phyloP scores from a whole-genome alignment of 495 filamentous ascomycete species.

The Lophiotrema nucula region DNA sequence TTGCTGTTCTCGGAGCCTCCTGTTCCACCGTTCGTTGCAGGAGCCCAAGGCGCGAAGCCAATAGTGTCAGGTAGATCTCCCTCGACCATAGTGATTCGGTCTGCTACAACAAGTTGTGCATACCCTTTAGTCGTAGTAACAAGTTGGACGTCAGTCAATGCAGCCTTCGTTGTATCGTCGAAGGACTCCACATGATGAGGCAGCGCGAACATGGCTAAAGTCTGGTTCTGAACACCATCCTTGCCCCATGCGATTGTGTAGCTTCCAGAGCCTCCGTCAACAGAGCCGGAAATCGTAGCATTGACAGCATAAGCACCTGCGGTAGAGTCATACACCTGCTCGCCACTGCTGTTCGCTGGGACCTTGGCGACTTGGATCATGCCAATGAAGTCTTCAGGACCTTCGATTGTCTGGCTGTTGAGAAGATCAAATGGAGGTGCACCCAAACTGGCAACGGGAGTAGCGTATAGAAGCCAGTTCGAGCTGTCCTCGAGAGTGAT shows the following conservation, averaged over 20 bases:
- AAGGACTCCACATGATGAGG: slow-evolving; percentile 84
- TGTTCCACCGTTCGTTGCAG: slow-evolving; percentile 32
- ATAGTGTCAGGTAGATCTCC: slow-evolving; percentile 67
- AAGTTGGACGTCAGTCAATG: slow-evolving; percentile 60
- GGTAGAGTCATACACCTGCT: slow-evolving; percentile 71
- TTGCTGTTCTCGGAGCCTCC: slow-evolving; percentile 47
- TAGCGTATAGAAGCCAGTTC: slow-evolving; percentile 79
- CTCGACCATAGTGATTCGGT: slow-evolving; percentile 80
- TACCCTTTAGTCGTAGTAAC: slow-evolving; percentile 85
- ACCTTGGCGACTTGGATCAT: slow-evolving; percentile 80
- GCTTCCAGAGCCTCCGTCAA: slow-evolving; percentile 57
- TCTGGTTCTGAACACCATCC: slow-evolving; percentile 54
- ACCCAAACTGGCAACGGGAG: slow-evolving; percentile 49
- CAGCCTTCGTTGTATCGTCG: slow-evolving; percentile 60
- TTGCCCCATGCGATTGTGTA: slow-evolving; percentile 74
- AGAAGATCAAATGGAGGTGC: slow-evolving; percentile 52
- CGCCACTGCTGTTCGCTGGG: slow-evolving; percentile 51
- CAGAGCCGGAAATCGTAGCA: slow-evolving; percentile 61
- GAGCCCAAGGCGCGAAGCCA: slow-evolving; percentile 72
- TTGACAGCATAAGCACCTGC: slow-evolving; percentile 70
- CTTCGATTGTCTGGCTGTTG: slow-evolving; percentile 50
- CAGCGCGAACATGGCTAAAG: slow-evolving; percentile 81
- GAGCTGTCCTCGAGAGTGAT: slow-evolving; percentile 67
- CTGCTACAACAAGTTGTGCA: slow-evolving; percentile 68
- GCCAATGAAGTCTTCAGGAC: slow-evolving; percentile 59